Conservation (phyloP, 1,139 yeast genomes). For the Saccharomyces hybrid region DNA sequence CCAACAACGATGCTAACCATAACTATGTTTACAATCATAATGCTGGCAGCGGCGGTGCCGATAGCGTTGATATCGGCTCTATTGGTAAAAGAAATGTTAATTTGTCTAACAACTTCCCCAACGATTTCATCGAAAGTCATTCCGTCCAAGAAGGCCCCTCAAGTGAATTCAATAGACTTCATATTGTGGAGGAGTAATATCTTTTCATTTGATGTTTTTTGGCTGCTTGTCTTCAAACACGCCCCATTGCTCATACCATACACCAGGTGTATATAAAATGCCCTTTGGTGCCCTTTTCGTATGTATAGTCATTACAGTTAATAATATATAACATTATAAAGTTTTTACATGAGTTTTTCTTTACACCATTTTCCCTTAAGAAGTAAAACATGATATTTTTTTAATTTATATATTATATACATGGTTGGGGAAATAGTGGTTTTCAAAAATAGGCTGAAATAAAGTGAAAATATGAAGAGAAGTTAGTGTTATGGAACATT, state of each 20-base stretch:
- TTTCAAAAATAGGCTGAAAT: background rate
- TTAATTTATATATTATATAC: background rate
- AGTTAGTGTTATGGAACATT: background rate
- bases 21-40: background rate
- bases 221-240: background rate
- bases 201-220: background rate
- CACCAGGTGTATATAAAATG: background rate
- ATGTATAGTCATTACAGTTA: background rate
- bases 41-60: background rate
- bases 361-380: background rate
- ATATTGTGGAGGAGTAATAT: slow-evolving; percentile 12
- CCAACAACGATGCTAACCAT: slow-evolving; percentile 3
- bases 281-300: background rate
- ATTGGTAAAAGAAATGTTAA: background rate
- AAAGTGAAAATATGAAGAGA: background rate
- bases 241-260: background rate
- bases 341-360: background rate
- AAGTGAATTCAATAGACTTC: slow-evolving; percentile 13
- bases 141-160: slow-evolving; percentile 17
- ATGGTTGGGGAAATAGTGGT: background rate
- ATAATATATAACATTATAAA: background rate
- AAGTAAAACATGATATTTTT: background rate
- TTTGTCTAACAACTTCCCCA: background rate
- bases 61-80: background rate
- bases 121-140: slow-evolving; percentile 7